Evolutionary conservation across 2,329 filamentous ascomycete genomes (phyloP), one percentile per base, ranked within the genome.

Genomic region (Talaromyces sp.): DNA sequence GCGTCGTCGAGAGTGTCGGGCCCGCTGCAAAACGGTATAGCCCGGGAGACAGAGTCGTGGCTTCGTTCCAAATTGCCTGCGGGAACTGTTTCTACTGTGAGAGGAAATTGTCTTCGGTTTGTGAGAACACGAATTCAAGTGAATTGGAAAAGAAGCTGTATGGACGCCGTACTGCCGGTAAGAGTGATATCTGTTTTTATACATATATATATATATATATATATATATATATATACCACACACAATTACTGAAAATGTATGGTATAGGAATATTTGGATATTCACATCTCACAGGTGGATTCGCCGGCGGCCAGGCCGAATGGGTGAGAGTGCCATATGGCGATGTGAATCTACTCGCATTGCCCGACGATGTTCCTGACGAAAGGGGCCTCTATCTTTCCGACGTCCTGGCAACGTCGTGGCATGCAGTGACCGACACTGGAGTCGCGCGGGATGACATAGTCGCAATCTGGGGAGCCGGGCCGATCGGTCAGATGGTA

Each of bases 391-490:
- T 96, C 0, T 96, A 86, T 73, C 82, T 96, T 1, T 92, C 89
- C 1, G 92, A 96, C 72, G 91, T 96, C 0, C 75, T 96, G 2
- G 80, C 82, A 19, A 96, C 92, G 0, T 88, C 87, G 10, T 96
- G 91, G 83, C 88, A 96, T 70, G 86, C 85, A 57, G 91, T 96
- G 42, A 88, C 92, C 49, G 91, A 96, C 70, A 96, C 91, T 0
- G 88, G 85, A 1, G 88, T 96, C n/a, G 87, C 90, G 64, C 81
- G 88, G 36, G 86, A 84, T 13, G 91, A 96, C 67, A 80, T 87
- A 1, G 91, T 96, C 1, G 91, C 90, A 36, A 86, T 96, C 63
- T 96, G 91, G 85, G 92, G 91, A n/a, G 90, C 88, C 0, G 92
- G 92, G 0, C 92, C 91, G 0, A 90, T 96, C 57, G 92, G 92